Evolutionary conservation across 1,284 basidiomycete genomes (phyloP), one percentile per base, ranked within the genome.

Genomic region (Cryptococcus sp.): DNA sequence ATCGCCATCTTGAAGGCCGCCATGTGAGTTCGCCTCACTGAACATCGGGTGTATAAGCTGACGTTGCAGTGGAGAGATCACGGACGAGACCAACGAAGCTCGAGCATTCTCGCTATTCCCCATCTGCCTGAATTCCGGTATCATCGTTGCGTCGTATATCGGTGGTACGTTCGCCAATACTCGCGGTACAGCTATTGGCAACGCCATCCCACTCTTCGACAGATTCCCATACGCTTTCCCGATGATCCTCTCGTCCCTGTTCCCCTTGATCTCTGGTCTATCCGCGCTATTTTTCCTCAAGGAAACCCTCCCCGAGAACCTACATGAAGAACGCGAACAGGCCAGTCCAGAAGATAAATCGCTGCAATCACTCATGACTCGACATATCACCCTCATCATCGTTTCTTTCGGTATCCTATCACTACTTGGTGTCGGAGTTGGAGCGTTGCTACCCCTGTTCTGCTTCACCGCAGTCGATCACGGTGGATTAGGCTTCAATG

Each of bases 91-190:
- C 31, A 70, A 70, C 53, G 60, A 67, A 46, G 60, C 67, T 5
- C 32, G 57, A 21, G 66, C 69, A 2, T 67, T 70, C 53, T 64
- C 64, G 37, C 62, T 69, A 52, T 70, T 69, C 62, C 69, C 69
- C 4, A 49, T 69, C 16, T 65, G 60, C n/a, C 60, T 66, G 34
- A 64, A 63, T 11, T 56, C 64, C 48, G 69, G 69, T 14, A 62
- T 57, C 25, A 61, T 70, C 46, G 55, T 69, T 43, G 69, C 69
- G 2, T 63, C 60, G 3, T 58, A 55, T 40, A 56, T 70, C 37
- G 67, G 69, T 9, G 69, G 68, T 1, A 61, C 56, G 14, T 63
- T 66, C 36, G 53, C 60, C 24, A 54, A 56, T 31, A 49, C 53
- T 23, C 48, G 50, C 7, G 53, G 51, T 24, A 50, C 56, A 14